A percentile compares a stretch with the other conserved stretches of the same genome.
These are phyloP conservation scores for Solanum stenotomum DNA, from an alignment of 257 asterid species.

Conservation along the genomic window DNA sequence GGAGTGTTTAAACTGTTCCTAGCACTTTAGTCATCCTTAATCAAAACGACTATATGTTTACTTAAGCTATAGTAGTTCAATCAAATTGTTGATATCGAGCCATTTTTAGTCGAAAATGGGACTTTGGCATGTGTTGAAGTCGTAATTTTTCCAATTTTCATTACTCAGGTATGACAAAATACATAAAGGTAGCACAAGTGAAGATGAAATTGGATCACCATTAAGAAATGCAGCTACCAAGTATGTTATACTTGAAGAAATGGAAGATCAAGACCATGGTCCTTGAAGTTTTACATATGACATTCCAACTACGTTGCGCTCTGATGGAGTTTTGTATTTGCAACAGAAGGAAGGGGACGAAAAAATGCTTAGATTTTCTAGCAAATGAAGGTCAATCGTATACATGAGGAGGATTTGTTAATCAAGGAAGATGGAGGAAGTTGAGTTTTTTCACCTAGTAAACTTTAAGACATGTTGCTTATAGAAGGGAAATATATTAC, in stretches of 20 bases:
- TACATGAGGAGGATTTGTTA: not conserved
- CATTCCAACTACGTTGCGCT: not conserved
- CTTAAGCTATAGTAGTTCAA: no score
- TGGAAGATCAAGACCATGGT: conserved; percentile 55
- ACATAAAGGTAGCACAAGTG: conserved; percentile 40
- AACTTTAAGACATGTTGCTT: not conserved
- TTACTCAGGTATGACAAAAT: conserved; percentile 56
- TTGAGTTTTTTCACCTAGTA: not conserved
- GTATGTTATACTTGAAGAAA: conserved; percentile 76
- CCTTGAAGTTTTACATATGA: conserved; percentile 16
- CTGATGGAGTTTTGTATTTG: not conserved
- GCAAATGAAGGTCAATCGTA: not conserved
- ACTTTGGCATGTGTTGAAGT: not conserved
- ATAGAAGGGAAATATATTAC: no score
- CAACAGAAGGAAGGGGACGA: not conserved
- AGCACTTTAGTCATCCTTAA: no score
- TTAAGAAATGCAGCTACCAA: conserved; percentile 29
- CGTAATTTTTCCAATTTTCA: not conserved
- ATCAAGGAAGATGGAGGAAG: not conserved
- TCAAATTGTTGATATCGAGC: not conserved
- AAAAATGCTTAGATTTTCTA: not conserved
- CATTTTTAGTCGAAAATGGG: not conserved
- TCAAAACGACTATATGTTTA: no score
- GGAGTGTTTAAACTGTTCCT: no score
- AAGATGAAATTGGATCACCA: conserved; percentile 17